Percentiles rank a stretch among this genome's conserved stretches.
Evolutionary conservation across 2,329 filamentous ascomycete species (phyloP).

Genomic region (Trichoderma simmonsii): DNA sequence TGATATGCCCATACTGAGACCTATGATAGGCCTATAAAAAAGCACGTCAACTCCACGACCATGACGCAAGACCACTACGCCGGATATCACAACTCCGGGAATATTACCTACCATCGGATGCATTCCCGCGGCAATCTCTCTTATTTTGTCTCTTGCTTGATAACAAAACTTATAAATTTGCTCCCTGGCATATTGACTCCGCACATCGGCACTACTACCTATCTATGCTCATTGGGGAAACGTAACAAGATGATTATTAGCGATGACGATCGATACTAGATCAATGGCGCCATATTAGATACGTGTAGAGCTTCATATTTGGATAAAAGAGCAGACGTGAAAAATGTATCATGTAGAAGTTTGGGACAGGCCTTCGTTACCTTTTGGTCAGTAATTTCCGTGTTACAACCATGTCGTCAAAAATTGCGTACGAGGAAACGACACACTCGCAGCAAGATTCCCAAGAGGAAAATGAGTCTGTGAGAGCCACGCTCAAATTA

Average conservation of each 20-base stretch:
- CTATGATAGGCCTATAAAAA: conserved; percentile 12
- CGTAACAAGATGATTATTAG: background rate
- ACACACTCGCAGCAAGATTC: background rate
- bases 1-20: background rate
- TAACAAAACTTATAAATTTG: background rate
- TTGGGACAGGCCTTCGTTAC: background rate
- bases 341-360: background rate
- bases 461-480: background rate
- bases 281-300: background rate
- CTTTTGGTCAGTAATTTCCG: background rate
- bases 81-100: background rate
- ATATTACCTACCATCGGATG: background rate
- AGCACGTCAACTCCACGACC: conserved; percentile 19
- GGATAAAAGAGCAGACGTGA: background rate
- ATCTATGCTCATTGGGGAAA: background rate
- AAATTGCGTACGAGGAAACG: background rate
- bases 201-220: background rate
- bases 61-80: conserved; percentile 16
- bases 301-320: no score
- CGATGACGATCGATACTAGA: conserved; percentile 1
- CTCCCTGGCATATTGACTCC: background rate
- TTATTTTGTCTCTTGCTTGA: background rate
- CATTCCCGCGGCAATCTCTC: background rate
- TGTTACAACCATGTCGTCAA: background rate
- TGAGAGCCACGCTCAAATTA: conserved; percentile 28